These are phyloP conservation scores for Suillus alpinus DNA, from an alignment of 768 basidiomycete genomes.

Conservation along the genomic window DNA sequence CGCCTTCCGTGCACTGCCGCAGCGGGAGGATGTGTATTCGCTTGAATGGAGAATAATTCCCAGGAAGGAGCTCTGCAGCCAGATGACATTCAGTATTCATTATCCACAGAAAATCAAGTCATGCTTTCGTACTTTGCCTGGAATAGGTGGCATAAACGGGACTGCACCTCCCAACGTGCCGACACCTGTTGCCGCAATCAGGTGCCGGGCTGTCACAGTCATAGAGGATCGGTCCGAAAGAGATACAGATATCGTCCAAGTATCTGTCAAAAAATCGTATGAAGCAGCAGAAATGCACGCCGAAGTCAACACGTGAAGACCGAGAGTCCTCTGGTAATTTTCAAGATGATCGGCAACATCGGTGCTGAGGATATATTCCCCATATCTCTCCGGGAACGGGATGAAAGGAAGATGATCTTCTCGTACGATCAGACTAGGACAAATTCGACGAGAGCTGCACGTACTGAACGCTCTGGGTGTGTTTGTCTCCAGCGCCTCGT, in stretches of 20 bases:
- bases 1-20: not conserved
- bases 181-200: constrained; percentile 4
- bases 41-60: constrained; percentile 1
- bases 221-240: not conserved
- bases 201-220: not conserved
- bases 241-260: not conserved
- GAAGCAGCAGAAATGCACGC: not conserved
- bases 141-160: not conserved
- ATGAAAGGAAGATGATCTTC: constrained; percentile 5
- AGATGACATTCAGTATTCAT: not conserved
- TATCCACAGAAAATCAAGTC: not conserved
- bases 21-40: not conserved
- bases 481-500: constrained; percentile 45
- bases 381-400: not conserved
- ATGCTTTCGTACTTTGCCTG: not conserved
- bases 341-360: constrained; percentile 10
- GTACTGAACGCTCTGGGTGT: constrained; percentile 8
- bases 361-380: not conserved
- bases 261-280: not conserved
- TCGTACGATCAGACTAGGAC: not conserved
- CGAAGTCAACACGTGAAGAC: constrained; percentile 4
- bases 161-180: constrained; percentile 1
- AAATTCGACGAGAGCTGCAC: not conserved
- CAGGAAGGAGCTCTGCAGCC: not conserved
- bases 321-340: constrained; percentile 5